Evolutionary conservation across 2,329 filamentous ascomycete genomes (phyloP), one percentile per base, ranked within the genome.

Genomic region (Zymoseptoria pseudotritici): DNA sequence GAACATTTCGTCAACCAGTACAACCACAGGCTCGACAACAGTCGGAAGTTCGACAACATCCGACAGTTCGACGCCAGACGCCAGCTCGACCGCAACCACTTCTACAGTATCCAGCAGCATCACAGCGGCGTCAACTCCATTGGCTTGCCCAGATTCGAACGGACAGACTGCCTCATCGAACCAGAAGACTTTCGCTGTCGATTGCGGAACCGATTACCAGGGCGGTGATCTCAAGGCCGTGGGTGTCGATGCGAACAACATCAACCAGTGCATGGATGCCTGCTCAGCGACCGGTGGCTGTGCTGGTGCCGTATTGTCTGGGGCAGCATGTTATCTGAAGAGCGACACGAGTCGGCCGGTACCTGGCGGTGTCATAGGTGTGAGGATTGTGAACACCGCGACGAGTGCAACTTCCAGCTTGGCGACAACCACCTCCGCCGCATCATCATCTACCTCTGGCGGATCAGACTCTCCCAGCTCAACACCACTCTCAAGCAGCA

Each of bases 261-360:
- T 74, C 53, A 59, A 63, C 31, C 54, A 56, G 19, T 74, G 72
- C 55, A 70, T 74, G 58, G 63, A 66, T 52, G 65, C 68, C 49
- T 74, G 72, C 57, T 68, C 68, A 19, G 59, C 62, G 52, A 72
- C 67, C 8, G 21, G 60, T 10, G 66, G 66, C 50, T 74, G 73
- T 62, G 68, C 73, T 9, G 70, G 72, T 57, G 69, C 73, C 24
- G 66, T 63, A 20, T 62, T 71, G 13, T 69, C 70, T 9, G 72
- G 72, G 2, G 29, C 61, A 19, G 68, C 69, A 10, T 72, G 70
- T 62, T 72, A 73, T 58, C 57, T 73, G 61, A 73, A 73, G 67
- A 67, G 58, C 21, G 62, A 56, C 9, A 50, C 72, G 3, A 69
- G 69, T 9, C 50, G 61, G 17, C 53, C 63, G 9, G 53, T 67